Conservation (phyloP, 2,329 filamentous ascomycete genomes). For the Clonostachys solani region DNA sequence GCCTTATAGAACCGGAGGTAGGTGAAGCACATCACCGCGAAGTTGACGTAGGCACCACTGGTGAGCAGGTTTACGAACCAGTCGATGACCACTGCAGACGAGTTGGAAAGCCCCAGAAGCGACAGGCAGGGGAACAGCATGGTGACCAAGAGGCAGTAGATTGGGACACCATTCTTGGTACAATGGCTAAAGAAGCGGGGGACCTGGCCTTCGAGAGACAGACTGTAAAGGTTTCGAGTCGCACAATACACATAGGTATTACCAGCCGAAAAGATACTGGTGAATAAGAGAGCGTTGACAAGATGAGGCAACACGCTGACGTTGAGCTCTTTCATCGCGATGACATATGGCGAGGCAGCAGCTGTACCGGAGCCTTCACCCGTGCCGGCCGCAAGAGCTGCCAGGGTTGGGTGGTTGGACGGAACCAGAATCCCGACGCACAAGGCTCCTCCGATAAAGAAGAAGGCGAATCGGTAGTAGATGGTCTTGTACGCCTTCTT, state of each 20-base stretch:
- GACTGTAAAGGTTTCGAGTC: conserved; percentile 61
- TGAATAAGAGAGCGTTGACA: conserved; percentile 75
- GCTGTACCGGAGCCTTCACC: conserved; percentile 7
- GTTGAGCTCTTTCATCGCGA: conserved; percentile 57
- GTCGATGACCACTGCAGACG: conserved; percentile 59
- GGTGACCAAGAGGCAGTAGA: conserved; percentile 46
- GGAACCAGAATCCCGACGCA: conserved; percentile 51
- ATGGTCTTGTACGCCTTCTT: conserved; percentile 69
- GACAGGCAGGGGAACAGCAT: conserved; percentile 58
- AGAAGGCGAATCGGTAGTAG: conserved; percentile 64
- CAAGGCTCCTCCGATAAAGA: conserved; percentile 64
- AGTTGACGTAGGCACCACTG: conserved; percentile 66
- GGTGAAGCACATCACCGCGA: conserved; percentile 60
- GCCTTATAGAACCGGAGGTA: conserved; percentile 64
- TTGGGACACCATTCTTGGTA: conserved; percentile 58
- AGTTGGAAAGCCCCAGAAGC: conserved; percentile 62
- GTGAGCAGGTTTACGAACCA: conserved; percentile 71
- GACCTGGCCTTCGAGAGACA: conserved; percentile 60
- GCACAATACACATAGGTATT: conserved; percentile 74
- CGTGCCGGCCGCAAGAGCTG: conserved; percentile 43
- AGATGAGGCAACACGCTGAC: conserved; percentile 61
- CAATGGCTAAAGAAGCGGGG: conserved; percentile 55
- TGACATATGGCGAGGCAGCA: conserved; percentile 50
- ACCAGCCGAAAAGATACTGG: conserved; percentile 73
- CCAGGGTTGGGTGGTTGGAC: conserved; percentile 38